Evolutionary conservation across 78 protist species (phyloP).

Genomic region (Protostelium mycophagum): DNA sequence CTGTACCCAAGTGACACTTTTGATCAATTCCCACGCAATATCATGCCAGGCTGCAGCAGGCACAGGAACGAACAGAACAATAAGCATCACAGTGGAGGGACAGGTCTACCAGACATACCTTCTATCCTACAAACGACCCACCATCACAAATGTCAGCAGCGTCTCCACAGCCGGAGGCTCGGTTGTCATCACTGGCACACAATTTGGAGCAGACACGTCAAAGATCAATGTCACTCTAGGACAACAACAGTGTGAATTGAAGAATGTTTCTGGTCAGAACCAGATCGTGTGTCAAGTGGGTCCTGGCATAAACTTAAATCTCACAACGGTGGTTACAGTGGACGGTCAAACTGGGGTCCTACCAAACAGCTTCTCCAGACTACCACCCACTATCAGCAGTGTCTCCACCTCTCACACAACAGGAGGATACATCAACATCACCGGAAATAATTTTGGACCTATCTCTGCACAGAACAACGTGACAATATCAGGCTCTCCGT

Average conservation of each 20-base stretch:
- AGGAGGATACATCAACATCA: neutral
- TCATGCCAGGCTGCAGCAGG: no score
- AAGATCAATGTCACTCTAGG: neutral
- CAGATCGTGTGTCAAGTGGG: neutral
- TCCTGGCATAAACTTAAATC: neutral
- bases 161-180: neutral
- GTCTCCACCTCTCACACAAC: neutral
- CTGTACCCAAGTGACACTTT: neutral
- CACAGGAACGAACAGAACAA: neutral
- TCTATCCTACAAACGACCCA: constrained; percentile 5
- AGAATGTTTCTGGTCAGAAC: neutral
- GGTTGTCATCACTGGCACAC: constrained; percentile 4
- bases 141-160: neutral
- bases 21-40: neutral
- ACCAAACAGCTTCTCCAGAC: neutral
- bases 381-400: neutral
- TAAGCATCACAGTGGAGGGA: neutral
- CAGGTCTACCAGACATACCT: neutral
- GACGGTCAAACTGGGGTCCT: neutral
- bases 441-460: constrained; percentile 23
- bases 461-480: constrained; percentile 2
- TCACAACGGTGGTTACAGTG: neutral
- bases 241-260: neutral
- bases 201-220: neutral
- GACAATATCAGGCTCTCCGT: constrained; percentile 12